Evolutionary conservation across 225 moss, liverwort and hornwort genomes (phyloP).

Genomic region (Physcomitrium patens): DNA sequence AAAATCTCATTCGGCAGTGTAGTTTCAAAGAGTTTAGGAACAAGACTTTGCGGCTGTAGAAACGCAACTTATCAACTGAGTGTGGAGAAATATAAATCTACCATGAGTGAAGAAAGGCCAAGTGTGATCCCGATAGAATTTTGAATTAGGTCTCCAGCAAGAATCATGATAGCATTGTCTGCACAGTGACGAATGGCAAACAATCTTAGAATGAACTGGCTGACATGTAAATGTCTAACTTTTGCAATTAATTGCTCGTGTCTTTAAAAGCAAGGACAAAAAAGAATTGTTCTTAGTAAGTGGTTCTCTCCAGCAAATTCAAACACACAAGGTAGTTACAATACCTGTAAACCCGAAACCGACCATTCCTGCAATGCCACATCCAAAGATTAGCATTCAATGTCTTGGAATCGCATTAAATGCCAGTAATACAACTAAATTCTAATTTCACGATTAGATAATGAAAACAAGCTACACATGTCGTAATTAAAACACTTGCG

Average conservation of each 20-base stretch:
- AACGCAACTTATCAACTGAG: constrained; percentile 22
- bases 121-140: constrained; percentile 69
- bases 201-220: neutral
- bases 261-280: neutral
- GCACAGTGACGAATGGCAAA: constrained; percentile 28
- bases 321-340: constrained; percentile 8
- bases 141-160: constrained; percentile 75
- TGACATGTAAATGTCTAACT: neutral
- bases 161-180: constrained; percentile 84
- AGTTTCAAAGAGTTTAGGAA: neutral
- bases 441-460: neutral
- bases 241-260: neutral
- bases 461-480: neutral
- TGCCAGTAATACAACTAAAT: neutral
- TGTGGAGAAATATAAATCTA: constrained; percentile 16
- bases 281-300: neutral
- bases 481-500: constrained; percentile 8
- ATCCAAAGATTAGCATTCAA: constrained; percentile 18
- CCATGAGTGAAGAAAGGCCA: constrained; percentile 67
- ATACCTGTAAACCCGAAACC: constrained; percentile 77
- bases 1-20: neutral
- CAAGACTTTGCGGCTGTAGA: neutral
- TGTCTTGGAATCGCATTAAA: constrained; percentile 6
- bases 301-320: constrained; percentile 13
- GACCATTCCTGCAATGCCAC: constrained; percentile 65